Evolutionary conservation across 352 stramenopile genomes (phyloP), one percentile per base, ranked within the genome.

Genomic region (Globisporangium emineosum): DNA sequence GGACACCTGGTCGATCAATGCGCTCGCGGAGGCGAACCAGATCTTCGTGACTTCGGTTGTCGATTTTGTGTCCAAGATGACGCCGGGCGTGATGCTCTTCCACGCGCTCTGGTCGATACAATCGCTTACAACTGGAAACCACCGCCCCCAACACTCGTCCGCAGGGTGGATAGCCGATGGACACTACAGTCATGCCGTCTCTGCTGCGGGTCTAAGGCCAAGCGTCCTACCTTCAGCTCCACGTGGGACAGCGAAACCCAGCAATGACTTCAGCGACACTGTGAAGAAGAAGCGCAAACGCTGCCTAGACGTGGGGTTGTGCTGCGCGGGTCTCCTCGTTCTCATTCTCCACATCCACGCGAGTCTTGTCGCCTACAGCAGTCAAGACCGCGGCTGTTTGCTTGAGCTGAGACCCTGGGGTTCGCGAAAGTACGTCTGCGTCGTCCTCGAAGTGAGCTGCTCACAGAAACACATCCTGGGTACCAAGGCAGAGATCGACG

Each of bases 401-500:
- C 52, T 66, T 1, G 61, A 56, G 40, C 29, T 35, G 5, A 35
- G 35, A 21, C 61, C 61, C 2, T 66, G 61, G 61, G 52, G n/a
- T 19, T 25, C 52, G 12, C 17, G 1, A 7, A 60, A 49, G 40
- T 55, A 56, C 27, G 15, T 43, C 3, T 66, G 61, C 17, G 42
- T 21, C 5, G 61, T 66, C 37, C 40, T 66, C 9, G 61, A 66
- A 35, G 40, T 66, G 27, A 66, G 53, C 30, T 66, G 61, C 27
- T 45, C 40, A 30, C 12, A 21, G 54, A 17, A 30, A 56, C 29
- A 30, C 0, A 25, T 62, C 5, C 2, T n/a, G 5, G 62, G 62
- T 15, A 13, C 19, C 1, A 32, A 6, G 5, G 2, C 12, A 19
- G 62, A 62, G 2, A 29, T 68, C 12, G 33, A 52, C 17, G 23